Conservation (phyloP, 768 basidiomycete species). For the Tylopilus subfusipes region DNA sequence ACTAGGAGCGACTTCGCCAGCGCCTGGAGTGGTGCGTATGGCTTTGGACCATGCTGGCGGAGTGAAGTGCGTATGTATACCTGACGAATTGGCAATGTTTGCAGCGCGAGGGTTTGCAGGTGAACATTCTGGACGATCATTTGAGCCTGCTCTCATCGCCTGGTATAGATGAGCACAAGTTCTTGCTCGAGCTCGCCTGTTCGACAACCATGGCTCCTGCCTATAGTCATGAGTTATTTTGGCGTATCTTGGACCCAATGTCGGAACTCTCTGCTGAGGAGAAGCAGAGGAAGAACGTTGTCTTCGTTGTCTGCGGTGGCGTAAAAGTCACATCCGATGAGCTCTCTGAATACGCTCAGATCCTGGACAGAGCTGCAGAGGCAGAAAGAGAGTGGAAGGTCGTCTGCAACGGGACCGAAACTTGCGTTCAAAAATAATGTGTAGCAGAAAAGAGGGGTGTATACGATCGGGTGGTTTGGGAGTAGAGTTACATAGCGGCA, state of each 20-base stretch:
- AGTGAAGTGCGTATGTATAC: conserved; percentile 56
- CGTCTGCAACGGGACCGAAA: conserved; percentile 27
- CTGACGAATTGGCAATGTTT: conserved; percentile 69
- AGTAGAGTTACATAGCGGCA: conserved; percentile 16
- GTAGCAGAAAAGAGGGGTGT: not conserved
- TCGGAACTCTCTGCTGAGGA: conserved; percentile 21
- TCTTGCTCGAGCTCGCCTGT: conserved; percentile 72
- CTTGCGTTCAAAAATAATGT: conserved; percentile 18
- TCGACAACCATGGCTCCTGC: conserved; percentile 65
- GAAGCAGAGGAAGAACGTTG: conserved; percentile 19
- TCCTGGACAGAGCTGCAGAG: conserved; percentile 36
- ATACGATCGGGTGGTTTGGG: not conserved
- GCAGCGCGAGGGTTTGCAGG: conserved; percentile 55
- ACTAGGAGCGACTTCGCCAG: conserved; percentile 65
- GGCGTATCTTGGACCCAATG: conserved; percentile 31
- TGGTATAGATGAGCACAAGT: conserved; percentile 65
- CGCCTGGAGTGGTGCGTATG: conserved; percentile 59
- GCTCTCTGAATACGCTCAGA: conserved; percentile 43
- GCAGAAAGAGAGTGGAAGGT: conserved; percentile 29
- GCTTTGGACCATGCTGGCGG: conserved; percentile 57
- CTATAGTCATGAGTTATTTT: conserved; percentile 56
- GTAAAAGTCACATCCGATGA: conserved; percentile 62
- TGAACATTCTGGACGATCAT: conserved; percentile 29
- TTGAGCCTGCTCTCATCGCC: not conserved
- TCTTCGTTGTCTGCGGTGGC: conserved; percentile 38